phyloP scores from a whole-genome alignment of 1,284 basidiomycete genomes.

The Earliella scabrosa region DNA sequence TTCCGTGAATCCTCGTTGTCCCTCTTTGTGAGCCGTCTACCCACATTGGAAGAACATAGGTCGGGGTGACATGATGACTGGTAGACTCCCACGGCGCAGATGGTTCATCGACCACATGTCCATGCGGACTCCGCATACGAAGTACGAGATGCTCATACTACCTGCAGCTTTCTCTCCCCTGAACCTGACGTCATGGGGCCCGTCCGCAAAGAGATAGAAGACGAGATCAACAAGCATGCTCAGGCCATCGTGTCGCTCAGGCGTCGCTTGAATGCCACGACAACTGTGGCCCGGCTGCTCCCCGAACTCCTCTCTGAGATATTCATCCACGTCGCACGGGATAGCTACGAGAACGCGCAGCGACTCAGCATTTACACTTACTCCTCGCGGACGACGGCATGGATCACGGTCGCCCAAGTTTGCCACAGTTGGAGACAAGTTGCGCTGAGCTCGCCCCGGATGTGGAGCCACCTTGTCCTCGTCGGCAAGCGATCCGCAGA shows the following conservation, averaged over 20 bases:
- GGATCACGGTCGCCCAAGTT: conserved; percentile 15
- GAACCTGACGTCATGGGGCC: no score
- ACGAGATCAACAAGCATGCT: conserved; percentile 11
- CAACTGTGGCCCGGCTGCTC: conserved; percentile 14
- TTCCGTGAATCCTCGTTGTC: no score
- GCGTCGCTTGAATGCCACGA: conserved; percentile 11
- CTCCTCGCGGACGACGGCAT: not conserved
- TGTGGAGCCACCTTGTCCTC: conserved; percentile 17
- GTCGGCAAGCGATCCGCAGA: not conserved
- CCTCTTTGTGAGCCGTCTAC: no score
- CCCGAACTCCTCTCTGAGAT: conserved; percentile 18
- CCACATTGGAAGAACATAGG: no score
- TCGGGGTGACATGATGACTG: no score
- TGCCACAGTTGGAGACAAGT: conserved; percentile 16
- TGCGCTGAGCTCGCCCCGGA: conserved; percentile 14
- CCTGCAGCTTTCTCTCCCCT: no score
- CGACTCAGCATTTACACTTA: not conserved
- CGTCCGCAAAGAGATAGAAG: conserved; percentile 6
- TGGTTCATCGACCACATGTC: no score
- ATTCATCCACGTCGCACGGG: conserved; percentile 7
- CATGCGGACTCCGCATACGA: no score
- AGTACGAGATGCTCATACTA: no score
- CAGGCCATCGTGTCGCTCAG: conserved; percentile 14
- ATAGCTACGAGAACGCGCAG: not conserved
- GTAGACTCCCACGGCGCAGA: no score